Evolutionary conservation across 768 basidiomycete genomes (phyloP).

Genomic region (Lactifluus volemus): DNA sequence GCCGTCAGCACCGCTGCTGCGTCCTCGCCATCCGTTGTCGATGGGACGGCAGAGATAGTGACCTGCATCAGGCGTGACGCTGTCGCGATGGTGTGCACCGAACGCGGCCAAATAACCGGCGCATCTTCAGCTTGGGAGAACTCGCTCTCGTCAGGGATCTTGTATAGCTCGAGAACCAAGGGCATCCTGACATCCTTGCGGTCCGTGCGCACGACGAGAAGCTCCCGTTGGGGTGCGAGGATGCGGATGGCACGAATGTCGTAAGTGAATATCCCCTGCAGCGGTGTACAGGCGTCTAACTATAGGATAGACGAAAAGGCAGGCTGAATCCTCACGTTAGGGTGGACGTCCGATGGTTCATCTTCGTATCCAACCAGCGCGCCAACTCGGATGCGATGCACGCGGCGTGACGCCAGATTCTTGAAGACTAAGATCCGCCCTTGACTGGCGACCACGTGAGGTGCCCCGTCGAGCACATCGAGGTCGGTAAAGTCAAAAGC

Average conservation of each 20-base stretch:
- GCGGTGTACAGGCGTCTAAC: conserved; percentile 7
- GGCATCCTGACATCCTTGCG: conserved; percentile 3
- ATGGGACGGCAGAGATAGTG: conserved; percentile 10
- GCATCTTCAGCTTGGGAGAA: not conserved
- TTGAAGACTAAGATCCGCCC: conserved; percentile 9
- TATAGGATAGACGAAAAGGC: not conserved
- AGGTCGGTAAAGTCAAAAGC: conserved; percentile 15
- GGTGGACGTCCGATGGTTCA: conserved; percentile 9
- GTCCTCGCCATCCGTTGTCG: conserved; percentile 9
- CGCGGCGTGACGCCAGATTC: conserved; percentile 8
- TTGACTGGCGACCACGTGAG: conserved; percentile 9
- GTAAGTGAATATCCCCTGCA: conserved; percentile 14
- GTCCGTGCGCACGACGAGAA: conserved; percentile 17
- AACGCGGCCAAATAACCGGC: conserved; percentile 6
- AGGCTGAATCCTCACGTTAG: conserved; percentile 12
- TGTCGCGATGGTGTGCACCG: conserved; percentile 13
- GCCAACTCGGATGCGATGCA: conserved; percentile 9
- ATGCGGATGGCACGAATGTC: conserved; percentile 19
- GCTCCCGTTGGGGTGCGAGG: conserved; percentile 13
- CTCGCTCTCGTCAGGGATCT: conserved; percentile 6
- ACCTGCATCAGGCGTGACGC: not conserved
- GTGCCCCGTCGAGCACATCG: conserved; percentile 9
- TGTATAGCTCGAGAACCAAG: conserved; percentile 14
- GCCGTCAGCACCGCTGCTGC: conserved; percentile 6
- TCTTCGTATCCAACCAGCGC: conserved; percentile 14